phyloP scores from a whole-genome alignment of 352 stramenopile species.

The Aphanomyces stellatus region DNA sequence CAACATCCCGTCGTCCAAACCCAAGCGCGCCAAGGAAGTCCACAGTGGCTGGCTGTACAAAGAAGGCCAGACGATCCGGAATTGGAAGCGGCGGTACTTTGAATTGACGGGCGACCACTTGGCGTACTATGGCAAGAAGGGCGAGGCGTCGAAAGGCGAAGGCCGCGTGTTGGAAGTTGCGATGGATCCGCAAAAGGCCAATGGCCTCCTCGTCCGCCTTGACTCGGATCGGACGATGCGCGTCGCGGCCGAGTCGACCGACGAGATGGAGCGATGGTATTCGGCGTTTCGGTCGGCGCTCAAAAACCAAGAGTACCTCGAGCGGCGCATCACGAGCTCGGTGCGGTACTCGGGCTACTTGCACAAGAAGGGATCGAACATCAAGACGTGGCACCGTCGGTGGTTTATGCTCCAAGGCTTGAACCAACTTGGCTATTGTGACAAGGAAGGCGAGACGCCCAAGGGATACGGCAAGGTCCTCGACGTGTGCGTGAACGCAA shows the following conservation, averaged over 20 bases:
- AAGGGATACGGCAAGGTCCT: slow-evolving; percentile 54
- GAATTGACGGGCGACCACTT: slow-evolving; percentile 11
- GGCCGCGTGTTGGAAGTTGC: slow-evolving; percentile 1
- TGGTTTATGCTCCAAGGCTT: slow-evolving; percentile 67
- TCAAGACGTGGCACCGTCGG: slow-evolving; percentile 22
- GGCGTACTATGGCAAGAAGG: slow-evolving; percentile 14
- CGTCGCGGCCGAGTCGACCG: slow-evolving; percentile 46
- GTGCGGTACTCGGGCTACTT: slow-evolving; percentile 1
- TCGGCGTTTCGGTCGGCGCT: background rate
- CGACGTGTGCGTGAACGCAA: slow-evolving; percentile 44
- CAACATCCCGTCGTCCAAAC: background rate
- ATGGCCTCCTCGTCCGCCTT: slow-evolving; percentile 45
- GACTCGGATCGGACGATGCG: slow-evolving; percentile 46
- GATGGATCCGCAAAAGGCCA: background rate
- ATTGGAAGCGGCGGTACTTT: slow-evolving; percentile 60
- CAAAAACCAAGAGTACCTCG: slow-evolving; percentile 11
- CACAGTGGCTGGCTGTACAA: slow-evolving; percentile 54
- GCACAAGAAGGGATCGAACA: slow-evolving; percentile 10
- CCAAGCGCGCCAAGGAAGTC: background rate
- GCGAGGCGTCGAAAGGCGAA: slow-evolving; percentile 24
- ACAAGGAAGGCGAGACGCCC: slow-evolving; percentile 46
- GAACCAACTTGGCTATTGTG: slow-evolving; percentile 46
- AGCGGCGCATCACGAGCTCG: background rate
- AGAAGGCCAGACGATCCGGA: slow-evolving; percentile 48
- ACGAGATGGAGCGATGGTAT: slow-evolving; percentile 35